Evolutionary conservation across 371 early-diverging fungal genomes (phyloP), one percentile per base, ranked within the genome.

Genomic region (Funneliformis caledonium): DNA sequence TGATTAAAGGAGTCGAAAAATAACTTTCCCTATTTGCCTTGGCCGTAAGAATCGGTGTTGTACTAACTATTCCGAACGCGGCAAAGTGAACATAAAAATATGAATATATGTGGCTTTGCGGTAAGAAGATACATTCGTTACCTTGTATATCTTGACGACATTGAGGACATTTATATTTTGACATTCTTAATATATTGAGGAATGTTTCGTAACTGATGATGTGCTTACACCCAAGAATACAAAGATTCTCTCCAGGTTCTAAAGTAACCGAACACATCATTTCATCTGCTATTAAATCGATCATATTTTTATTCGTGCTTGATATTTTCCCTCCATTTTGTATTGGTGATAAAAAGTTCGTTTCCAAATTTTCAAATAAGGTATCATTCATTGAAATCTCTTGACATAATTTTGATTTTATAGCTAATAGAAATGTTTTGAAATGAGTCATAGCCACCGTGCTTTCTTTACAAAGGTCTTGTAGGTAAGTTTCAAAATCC

Each of bases 101-200:
- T 12, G 64, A 64, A n/a, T 12, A 64, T 64, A 64, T 64, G 11
- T 64, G 14, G 5, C 26, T 4, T 26, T 31, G 33, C 0, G 64
- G 64, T 10, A 64, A 31, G 26, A 31, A 64, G 9, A 31, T 26
- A 26, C 64, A 64, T 31, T 64, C 33, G 12, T 64, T 14, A 33
- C 26, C 64, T 64, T 11, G 14, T 31, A 64, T 64, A 64, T 31
- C 26, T 4, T 64, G 64, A 19, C 64, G 33, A 64, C 64, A 64
- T 33, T 64, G 64, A 64, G 64, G 64, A 64, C 64, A 64, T 19
- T 11, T 22, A 64, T 64, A 64, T 64, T 5, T 64, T 64, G 64
- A 31, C 31, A 11, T 31, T 64, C 3, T 31, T 64, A 11, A 22
- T 22, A 64, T 19, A 33, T 64, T 64, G 12, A 31, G 64, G 26